Evolutionary conservation across 345 rosid genomes (phyloP), one percentile per base, ranked within the genome.

Genomic region (Eucalyptus tenuipes): DNA sequence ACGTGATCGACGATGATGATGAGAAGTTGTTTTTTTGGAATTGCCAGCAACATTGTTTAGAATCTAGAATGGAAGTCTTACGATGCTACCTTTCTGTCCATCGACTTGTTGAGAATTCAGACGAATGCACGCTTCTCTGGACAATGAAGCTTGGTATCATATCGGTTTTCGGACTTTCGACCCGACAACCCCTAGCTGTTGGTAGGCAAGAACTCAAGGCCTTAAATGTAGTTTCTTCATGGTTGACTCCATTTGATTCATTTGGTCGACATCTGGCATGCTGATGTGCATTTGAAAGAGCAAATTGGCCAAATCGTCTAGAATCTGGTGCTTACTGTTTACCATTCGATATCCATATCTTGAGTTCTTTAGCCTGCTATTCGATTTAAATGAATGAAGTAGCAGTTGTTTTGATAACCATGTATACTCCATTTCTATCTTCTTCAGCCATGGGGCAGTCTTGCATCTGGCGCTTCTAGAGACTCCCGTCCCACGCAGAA

Each of bases 1-100:
- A 0, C 3, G 57, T 0, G 0, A 52, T 52, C 0, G 4, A 1
- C 24, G 0, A 3, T 0, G 61, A 55, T 0, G 6, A 55, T 24
- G 61, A 9, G 61, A 55, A 55, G 29, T 55, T 55, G 12, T 55
- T 55, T 24, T 24, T 24, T 24, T 1, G 61, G 29, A 55, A 55
- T 55, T 1, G 4, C 1, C 24, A 7, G 24, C 57, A 52, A 7
- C 57, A 7, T 52, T 52, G 24, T 52, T 52, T 3, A 52, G 10
- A 18, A 52, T 18, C 10, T 52, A 52, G 55, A 52, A 52, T 52
- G 57, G 57, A 24, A 55, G 6, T 8, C 29, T 55, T 9, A 55
- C 12, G 3, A 24, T 24, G 29, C 13, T 55, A 55, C 61, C 29
- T 55, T 55, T 55, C 29, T 55, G 0, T 55, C 61, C 61, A 55